Percentiles rank a stretch among this genome's conserved stretches.
Conservation (phyloP, 2,329 filamentous ascomycete species). For the Phialocephala sp. region DNA sequence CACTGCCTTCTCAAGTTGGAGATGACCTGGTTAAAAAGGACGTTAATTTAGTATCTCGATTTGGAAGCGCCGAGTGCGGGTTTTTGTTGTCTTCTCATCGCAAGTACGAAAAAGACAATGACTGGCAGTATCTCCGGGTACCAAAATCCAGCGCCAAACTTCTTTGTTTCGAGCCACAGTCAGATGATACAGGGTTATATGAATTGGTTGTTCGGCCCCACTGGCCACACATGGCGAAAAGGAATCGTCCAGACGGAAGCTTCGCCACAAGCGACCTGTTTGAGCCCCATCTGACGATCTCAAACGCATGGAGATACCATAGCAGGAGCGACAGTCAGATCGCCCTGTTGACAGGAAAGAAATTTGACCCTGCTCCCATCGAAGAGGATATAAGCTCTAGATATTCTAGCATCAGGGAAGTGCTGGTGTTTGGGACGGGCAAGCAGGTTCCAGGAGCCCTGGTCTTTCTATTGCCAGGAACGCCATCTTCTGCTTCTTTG, state of each 20-base stretch:
- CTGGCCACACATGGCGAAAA: slow-evolving; percentile 66
- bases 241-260: slow-evolving; percentile 62
- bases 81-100: slow-evolving; percentile 68
- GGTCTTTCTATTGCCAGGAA: slow-evolving; percentile 51
- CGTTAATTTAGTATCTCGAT: slow-evolving; percentile 65
- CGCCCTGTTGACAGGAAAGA: slow-evolving; percentile 69
- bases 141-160: slow-evolving; percentile 40
- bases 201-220: slow-evolving; percentile 60
- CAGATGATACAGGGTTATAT: slow-evolving; percentile 46
- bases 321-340: slow-evolving; percentile 66
- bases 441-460: slow-evolving; percentile 61
- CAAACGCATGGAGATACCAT: slow-evolving; percentile 65
- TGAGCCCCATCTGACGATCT: slow-evolving; percentile 55
- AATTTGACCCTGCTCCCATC: slow-evolving; percentile 68
- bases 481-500: slow-evolving; percentile 42
- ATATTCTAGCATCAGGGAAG: slow-evolving; percentile 53
- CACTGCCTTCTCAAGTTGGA: slow-evolving; percentile 58
- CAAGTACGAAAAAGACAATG: slow-evolving; percentile 57
- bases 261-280: slow-evolving; percentile 71
- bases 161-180: slow-evolving; percentile 54
- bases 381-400: slow-evolving; percentile 59
- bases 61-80: slow-evolving; percentile 70
- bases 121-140: slow-evolving; percentile 64
- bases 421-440: slow-evolving; percentile 66
- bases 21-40: slow-evolving; percentile 55